These are phyloP conservation scores for Samsoniella hepiali DNA, from an alignment of 2,329 filamentous ascomycete genomes.

Conservation along the genomic window DNA sequence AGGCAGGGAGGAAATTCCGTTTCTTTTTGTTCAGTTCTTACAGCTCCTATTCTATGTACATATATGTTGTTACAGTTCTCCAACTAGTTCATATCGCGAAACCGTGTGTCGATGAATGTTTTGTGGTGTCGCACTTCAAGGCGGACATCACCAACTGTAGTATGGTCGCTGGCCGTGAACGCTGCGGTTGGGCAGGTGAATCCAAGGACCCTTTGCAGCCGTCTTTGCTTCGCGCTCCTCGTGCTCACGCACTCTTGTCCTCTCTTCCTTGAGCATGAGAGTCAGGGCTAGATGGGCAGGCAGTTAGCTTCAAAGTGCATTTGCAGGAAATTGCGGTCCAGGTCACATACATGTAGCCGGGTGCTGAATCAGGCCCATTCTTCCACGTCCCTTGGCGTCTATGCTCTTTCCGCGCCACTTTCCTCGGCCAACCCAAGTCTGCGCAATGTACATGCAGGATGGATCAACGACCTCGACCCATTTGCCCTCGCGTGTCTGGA, in stretches of 20 bases:
- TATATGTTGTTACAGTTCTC: slow-evolving; percentile 26
- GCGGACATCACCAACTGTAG: slow-evolving; percentile 71
- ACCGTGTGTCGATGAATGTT: slow-evolving; percentile 20
- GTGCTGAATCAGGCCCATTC: slow-evolving; percentile 63
- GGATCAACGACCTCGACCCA: slow-evolving; percentile 68
- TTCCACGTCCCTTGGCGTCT: slow-evolving; percentile 74
- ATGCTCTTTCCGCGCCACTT: slow-evolving; percentile 53
- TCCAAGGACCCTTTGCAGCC: slow-evolving; percentile 75
- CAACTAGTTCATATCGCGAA: background rate
- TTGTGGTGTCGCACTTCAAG: background rate
- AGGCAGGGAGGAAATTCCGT: background rate
- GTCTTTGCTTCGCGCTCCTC: slow-evolving; percentile 75
- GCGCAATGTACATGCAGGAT: slow-evolving; percentile 81
- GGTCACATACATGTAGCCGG: slow-evolving; percentile 69
- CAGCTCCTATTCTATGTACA: slow-evolving; percentile 32
- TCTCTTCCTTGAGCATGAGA: slow-evolving; percentile 88
- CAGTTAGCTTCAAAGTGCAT: slow-evolving; percentile 22
- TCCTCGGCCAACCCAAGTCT: slow-evolving; percentile 88
- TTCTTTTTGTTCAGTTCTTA: slow-evolving; percentile 1
- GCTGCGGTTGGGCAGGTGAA: slow-evolving; percentile 80
- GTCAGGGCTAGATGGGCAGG: slow-evolving; percentile 56
- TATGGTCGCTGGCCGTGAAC: slow-evolving; percentile 83
- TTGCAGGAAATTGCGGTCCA: slow-evolving; percentile 1
- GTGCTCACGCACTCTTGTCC: slow-evolving; percentile 77
- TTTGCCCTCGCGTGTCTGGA: slow-evolving; percentile 72